These are phyloP conservation scores for Melampsora larici-populina DNA, from an alignment of 1,284 basidiomycete genomes.

Conservation along the genomic window DNA sequence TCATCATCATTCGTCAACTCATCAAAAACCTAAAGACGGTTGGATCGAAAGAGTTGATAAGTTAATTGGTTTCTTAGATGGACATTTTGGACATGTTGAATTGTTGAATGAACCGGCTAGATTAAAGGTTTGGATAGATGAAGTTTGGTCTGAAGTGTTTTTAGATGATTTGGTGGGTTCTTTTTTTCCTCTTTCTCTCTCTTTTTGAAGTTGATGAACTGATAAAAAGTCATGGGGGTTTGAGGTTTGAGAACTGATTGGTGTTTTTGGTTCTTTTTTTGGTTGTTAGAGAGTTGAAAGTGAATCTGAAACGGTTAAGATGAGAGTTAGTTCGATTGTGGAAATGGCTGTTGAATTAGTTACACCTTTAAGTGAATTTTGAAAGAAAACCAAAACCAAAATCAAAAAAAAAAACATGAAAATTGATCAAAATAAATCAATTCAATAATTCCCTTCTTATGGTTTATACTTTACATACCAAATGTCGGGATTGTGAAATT, in stretches of 20 bases:
- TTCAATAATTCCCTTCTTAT: no score
- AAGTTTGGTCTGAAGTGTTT: slow-evolving; percentile 24
- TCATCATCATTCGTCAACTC: not conserved
- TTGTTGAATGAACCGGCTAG: slow-evolving; percentile 10
- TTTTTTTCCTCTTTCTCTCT: not conserved
- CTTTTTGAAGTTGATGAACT: no score
- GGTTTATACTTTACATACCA: no score
- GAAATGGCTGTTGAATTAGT: slow-evolving; percentile 32
- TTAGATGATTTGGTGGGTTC: slow-evolving; percentile 31
- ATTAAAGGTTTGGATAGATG: slow-evolving; percentile 23
- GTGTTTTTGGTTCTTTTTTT: not conserved
- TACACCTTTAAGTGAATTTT: slow-evolving; percentile 32
- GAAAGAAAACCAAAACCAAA: no score
- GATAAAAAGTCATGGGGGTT: no score
- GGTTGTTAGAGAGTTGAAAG: slow-evolving; percentile 19
- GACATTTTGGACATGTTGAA: slow-evolving; percentile 31
- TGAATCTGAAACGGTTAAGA: slow-evolving; percentile 20
- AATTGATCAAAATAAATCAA: no score
- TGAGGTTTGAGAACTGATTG: not conserved
- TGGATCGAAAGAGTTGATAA: slow-evolving; percentile 20
- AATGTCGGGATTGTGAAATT: no score
- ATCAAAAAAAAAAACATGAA: no score
- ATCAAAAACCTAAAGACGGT: not conserved
- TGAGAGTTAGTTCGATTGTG: slow-evolving; percentile 19
- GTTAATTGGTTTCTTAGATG: slow-evolving; percentile 21